A percentile compares a stretch with the other conserved stretches of the same genome.
phyloP scores from a whole-genome alignment of 345 rosid species.

The Stellera chamaejasme region DNA sequence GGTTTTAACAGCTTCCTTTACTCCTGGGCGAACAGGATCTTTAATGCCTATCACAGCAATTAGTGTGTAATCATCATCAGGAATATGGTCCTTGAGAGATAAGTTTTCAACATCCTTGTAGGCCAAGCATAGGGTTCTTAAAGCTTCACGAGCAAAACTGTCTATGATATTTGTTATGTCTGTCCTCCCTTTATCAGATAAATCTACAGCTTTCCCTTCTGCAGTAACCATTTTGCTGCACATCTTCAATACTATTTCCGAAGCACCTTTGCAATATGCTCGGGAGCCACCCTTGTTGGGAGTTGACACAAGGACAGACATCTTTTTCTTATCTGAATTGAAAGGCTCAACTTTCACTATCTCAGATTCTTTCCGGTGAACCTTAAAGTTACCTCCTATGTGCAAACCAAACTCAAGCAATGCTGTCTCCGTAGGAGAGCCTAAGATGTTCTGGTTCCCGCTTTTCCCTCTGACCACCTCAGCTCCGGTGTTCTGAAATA shows the following conservation, averaged over 20 bases:
- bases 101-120: slow-evolving; percentile 40
- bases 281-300: slow-evolving; percentile 29
- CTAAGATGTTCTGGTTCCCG: slow-evolving; percentile 48
- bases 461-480: slow-evolving; percentile 59
- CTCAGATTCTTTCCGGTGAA: slow-evolving; percentile 41
- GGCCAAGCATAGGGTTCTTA: slow-evolving; percentile 69
- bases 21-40: slow-evolving; percentile 70
- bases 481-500: slow-evolving; percentile 67
- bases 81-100: slow-evolving; percentile 34
- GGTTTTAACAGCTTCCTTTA: slow-evolving; percentile 51
- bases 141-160: slow-evolving; percentile 53
- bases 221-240: slow-evolving; percentile 40
- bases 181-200: slow-evolving; percentile 35
- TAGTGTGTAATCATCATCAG: slow-evolving; percentile 52
- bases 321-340: slow-evolving; percentile 67
- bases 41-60: slow-evolving; percentile 65
- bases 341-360: slow-evolving; percentile 68
- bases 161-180: slow-evolving; percentile 39
- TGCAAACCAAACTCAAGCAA: slow-evolving; percentile 60
- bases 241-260: slow-evolving; percentile 53
- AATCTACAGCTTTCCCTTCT: slow-evolving; percentile 30
- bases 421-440: slow-evolving; percentile 70
- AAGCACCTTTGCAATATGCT: slow-evolving; percentile 71
- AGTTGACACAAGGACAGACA: slow-evolving; percentile 56
- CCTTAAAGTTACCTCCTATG: slow-evolving; percentile 45